A percentile compares a stretch with the other conserved stretches of the same genome.
Evolutionary conservation across 2,329 filamentous ascomycete species (phyloP).

Genomic region (Cryoendolithus antarcticus): DNA sequence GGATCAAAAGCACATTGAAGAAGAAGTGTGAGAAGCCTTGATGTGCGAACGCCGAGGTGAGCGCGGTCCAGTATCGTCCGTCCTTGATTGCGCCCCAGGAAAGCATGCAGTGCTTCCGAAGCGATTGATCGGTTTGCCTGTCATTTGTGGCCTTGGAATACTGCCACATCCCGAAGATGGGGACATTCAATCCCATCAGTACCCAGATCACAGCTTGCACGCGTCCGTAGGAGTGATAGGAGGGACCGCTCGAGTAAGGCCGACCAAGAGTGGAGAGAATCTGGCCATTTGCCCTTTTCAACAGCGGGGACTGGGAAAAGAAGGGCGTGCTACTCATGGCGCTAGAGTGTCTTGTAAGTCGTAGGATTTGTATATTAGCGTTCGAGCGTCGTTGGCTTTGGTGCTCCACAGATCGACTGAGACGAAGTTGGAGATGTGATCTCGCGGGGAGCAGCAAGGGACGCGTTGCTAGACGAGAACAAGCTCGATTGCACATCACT

Average conservation of each 20-base stretch:
- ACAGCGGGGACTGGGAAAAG: too few species aligned
- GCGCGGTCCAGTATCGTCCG: slow-evolving; percentile 25
- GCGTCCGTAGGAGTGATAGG: slow-evolving; percentile 1
- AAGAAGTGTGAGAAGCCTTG: slow-evolving; percentile 23
- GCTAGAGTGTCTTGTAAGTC: too few species aligned
- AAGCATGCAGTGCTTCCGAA: slow-evolving; percentile 23
- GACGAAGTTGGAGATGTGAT: too few species aligned
- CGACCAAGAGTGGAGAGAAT: too few species aligned
- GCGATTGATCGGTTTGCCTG: slow-evolving; percentile 7
- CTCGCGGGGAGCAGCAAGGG: too few species aligned
- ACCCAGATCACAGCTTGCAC: slow-evolving; percentile 18
- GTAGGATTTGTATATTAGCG: too few species aligned
- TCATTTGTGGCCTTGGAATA: slow-evolving; percentile 18
- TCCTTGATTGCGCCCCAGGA: slow-evolving; percentile 17
- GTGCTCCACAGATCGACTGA: too few species aligned
- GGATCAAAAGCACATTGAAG: slow-evolving; percentile 32
- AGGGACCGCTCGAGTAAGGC: neutral
- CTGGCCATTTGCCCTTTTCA: too few species aligned
- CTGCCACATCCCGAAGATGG: slow-evolving; percentile 26
- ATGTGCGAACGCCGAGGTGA: slow-evolving; percentile 32
- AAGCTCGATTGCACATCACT: too few species aligned
- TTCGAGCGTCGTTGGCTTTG: too few species aligned
- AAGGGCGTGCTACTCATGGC: too few species aligned
- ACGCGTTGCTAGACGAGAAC: too few species aligned
- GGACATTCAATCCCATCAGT: slow-evolving; percentile 29